Base-by-base conservation (phyloP, 352 stramenopile species). In the Pythium vanterpoolii region DNA sequence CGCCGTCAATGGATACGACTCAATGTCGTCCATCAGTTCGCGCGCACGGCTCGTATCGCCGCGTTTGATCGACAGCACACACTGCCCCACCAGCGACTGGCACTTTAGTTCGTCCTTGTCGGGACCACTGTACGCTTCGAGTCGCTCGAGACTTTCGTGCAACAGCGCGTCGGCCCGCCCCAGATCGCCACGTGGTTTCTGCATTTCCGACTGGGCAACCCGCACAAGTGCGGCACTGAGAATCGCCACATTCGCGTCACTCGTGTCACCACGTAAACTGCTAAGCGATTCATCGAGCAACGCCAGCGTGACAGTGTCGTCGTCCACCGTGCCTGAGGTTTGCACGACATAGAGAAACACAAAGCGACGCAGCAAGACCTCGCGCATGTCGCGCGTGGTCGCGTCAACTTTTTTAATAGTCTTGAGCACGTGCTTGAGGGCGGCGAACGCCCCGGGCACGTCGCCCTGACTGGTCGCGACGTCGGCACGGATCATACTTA, bases 11-110 rank as follows among this genome's bases (percentile, higher is more conserved):
- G 69, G 58, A 21, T 87, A 51, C 3, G 64, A 27, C 36, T 84
- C 72, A 16, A 87, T 77, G 40, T 81, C 70, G 24, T 66, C 38
- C 59, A 87, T 76, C 24, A 80, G 40, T 42, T 68, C 31, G 2
- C 52, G 40, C 3, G 79, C 79, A 23, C 71, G 44, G 0, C 39
- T 57, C 14, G 71, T 49, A 40, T 80, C 71, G 5, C 68, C 64
- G 26, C 74, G 57, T 48, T 73, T 77, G n/a, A 89, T 68, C 19
- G 79, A 60, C 8, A 89, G 64, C 33, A 89, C 73, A 23, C 77
- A 89, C 26, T 84, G 63, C 7, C 73, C 77, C 9, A 87, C 66
- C 11, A 89, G 70, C 26, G 74, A 56, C n/a, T 77, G 67, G 47
- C 71, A 73, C 56, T 84, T 63, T 42, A 66, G 48, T 30, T 78